phyloP scores from a whole-genome alignment of 225 moss, liverwort and hornwort genomes.

The Polytrichum formosum region DNA sequence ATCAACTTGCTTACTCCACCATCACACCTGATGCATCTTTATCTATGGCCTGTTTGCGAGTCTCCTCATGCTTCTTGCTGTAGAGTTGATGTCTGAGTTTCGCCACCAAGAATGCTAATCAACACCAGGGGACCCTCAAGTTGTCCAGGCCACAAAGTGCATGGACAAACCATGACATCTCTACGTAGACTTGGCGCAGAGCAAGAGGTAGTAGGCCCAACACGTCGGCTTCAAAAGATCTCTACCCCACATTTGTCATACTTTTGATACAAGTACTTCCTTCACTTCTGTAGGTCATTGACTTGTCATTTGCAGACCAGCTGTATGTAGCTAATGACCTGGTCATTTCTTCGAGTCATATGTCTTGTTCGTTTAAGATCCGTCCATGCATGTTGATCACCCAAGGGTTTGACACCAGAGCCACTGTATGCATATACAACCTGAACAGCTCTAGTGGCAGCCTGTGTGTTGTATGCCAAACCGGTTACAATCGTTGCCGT shows the following conservation, averaged over 20 bases:
- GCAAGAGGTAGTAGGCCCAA: conserved; percentile 21
- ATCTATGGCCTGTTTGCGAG: conserved; percentile 14
- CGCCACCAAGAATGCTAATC: conserved; percentile 2
- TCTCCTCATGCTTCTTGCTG: conserved; percentile 14
- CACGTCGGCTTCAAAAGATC: conserved; percentile 19
- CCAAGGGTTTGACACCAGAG: conserved; percentile 28
- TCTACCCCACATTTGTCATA: conserved; percentile 29
- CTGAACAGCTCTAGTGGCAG: conserved; percentile 32
- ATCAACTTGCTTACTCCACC: conserved; percentile 15
- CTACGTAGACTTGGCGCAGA: conserved; percentile 17
- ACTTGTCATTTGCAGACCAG: conserved; percentile 29
- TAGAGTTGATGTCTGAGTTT: conserved; percentile 14
- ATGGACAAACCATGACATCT: conserved; percentile 13
- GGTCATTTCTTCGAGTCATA: conserved; percentile 8
- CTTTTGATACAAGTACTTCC: conserved; percentile 34
- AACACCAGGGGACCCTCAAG: conserved; percentile 6
- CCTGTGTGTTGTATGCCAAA: conserved; percentile 28
- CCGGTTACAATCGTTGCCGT: conserved; percentile 25
- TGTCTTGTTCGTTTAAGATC: conserved; percentile 25
- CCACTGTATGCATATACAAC: conserved; percentile 29
- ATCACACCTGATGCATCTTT: conserved; percentile 15
- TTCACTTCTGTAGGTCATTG: conserved; percentile 30
- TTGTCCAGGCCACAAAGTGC: conserved; percentile 10
- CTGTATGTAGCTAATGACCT: conserved; percentile 22
- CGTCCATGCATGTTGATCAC: conserved; percentile 28